Evolutionary conservation across 768 basidiomycete genomes (phyloP), one percentile per base, ranked within the genome.

Genomic region (Sarcomyxa edulis): DNA sequence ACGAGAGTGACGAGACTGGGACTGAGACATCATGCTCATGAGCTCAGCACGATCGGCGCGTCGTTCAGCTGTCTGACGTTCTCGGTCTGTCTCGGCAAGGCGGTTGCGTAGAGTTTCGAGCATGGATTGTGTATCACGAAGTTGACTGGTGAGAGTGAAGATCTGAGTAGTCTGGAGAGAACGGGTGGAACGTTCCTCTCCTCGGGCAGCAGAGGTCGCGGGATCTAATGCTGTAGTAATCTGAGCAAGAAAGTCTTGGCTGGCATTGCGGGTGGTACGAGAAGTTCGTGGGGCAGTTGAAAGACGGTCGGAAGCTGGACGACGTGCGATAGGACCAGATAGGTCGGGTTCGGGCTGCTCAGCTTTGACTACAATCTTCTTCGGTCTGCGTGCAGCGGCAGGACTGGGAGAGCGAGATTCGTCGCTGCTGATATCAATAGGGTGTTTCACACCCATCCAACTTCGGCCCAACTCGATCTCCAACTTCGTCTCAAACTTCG

Each of bases 201-300:
- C 22, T 9, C 15, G 34, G 20, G 20, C 20, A 23, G 32, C 21
- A 11, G 32, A 19, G 6, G 28, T 20, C 6, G 9, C 11, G 14
- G 39, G 39, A 23, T 40, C 39, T 10, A 40, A 32, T 8, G 32
- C 32, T 14, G 12, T 40, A 5, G 39, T 33, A 6, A 40, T n/a
- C n/a, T 9, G 21, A 5, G 12, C 24, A 12, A 40, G 32, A 14
- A 40, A 23, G 9, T 32, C 16, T 8, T 9, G 4, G 31, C 29
- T 30, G 20, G 32, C 16, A 36, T 30, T 46, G 35, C 39, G 35
- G 16, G 36, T 24, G 4, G 25, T 35, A 27, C 3, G 37, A 23
- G 37, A 14, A 10, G 37, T 26, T 27, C 21, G 12, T n/a, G 14
- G 37, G 24, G 26, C 26, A 11, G n/a, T 36, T n/a, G 34, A 9